Percentiles rank a stretch among this genome's conserved stretches.
Evolutionary conservation across 2,329 filamentous ascomycete genomes (phyloP).

Genomic region (Sclerotinia trifoliorum): DNA sequence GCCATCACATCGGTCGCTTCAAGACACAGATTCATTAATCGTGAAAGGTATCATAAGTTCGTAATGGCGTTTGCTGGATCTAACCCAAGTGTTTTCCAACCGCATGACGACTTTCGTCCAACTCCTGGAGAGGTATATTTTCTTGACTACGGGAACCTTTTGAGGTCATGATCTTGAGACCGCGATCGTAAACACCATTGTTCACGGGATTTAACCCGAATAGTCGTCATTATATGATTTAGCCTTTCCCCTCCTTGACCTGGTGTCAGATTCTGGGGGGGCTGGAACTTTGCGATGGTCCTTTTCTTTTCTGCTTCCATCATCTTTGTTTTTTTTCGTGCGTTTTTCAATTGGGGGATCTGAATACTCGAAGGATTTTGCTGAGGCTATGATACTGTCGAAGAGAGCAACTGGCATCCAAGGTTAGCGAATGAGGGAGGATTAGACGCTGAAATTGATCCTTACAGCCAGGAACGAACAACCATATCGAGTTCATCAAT

Average conservation of each 20-base stretch:
- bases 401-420: slow-evolving; percentile 25
- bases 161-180: background rate
- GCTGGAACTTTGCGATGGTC: slow-evolving; percentile 11
- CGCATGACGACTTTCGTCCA: background rate
- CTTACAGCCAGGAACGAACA: slow-evolving; percentile 54
- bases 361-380: slow-evolving; percentile 29
- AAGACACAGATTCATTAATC: background rate
- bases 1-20: background rate
- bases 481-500: slow-evolving; percentile 61
- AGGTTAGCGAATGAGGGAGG: background rate
- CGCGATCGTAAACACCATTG: no score
- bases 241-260: slow-evolving; percentile 12
- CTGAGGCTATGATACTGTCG: slow-evolving; percentile 32
- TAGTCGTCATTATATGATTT: slow-evolving; percentile 10
- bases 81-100: background rate
- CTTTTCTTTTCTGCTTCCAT: slow-evolving; percentile 3
- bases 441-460: background rate
- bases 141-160: background rate
- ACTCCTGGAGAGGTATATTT: background rate
- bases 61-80: background rate
- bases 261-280: slow-evolving; percentile 5
- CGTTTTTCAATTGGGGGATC: slow-evolving; percentile 7
- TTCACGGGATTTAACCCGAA: background rate
- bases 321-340: background rate
- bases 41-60: slow-evolving; percentile 15